Percentiles rank a stretch among this genome's conserved stretches.
Evolutionary conservation across 2,329 filamentous ascomycete genomes (phyloP).

Genomic region (Zarea fungicola): DNA sequence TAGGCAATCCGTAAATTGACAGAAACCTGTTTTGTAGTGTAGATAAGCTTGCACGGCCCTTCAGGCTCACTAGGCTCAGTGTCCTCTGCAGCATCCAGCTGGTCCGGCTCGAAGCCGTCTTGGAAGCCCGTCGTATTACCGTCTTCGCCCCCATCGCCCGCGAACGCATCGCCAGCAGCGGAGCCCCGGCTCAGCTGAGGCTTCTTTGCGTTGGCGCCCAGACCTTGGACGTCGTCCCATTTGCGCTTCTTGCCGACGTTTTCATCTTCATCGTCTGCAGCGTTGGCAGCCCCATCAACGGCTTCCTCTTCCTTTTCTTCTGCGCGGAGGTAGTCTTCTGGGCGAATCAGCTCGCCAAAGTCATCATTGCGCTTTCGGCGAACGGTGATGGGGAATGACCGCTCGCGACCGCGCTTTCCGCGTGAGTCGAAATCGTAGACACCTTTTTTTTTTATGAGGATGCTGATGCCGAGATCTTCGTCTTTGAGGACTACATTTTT

Average conservation of each 20-base stretch:
- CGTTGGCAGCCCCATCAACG: constrained; percentile 40
- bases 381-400: constrained; percentile 83
- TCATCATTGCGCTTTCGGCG: constrained; percentile 78
- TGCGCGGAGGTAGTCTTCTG: constrained; percentile 87
- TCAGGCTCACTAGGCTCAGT: constrained; percentile 42
- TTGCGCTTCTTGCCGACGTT: constrained; percentile 86
- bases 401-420: constrained; percentile 85
- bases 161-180: constrained; percentile 39
- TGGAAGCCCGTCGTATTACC: constrained; percentile 9
- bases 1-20: constrained; percentile 75
- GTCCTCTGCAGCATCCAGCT: constrained; percentile 55
- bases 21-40: constrained; percentile 57
- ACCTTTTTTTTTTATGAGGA: constrained; percentile 80
- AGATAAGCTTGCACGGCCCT: constrained; percentile 72
- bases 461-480: constrained; percentile 85
- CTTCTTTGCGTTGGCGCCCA: constrained; percentile 55
- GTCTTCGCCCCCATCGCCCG: constrained; percentile 30
- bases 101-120: constrained; percentile 44
- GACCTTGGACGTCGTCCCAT: constrained; percentile 64
- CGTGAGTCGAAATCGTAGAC: constrained; percentile 92
- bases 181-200: constrained; percentile 41
- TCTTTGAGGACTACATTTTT: constrained; percentile 84
- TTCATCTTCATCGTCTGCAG: constrained; percentile 52
- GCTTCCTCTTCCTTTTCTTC: constrained; percentile 81
- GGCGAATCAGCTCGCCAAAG: constrained; percentile 88